Evolutionary conservation across 78 protist species (phyloP), one percentile per base, ranked within the genome.

Genomic region (Anaeramoeba ignava): DNA sequence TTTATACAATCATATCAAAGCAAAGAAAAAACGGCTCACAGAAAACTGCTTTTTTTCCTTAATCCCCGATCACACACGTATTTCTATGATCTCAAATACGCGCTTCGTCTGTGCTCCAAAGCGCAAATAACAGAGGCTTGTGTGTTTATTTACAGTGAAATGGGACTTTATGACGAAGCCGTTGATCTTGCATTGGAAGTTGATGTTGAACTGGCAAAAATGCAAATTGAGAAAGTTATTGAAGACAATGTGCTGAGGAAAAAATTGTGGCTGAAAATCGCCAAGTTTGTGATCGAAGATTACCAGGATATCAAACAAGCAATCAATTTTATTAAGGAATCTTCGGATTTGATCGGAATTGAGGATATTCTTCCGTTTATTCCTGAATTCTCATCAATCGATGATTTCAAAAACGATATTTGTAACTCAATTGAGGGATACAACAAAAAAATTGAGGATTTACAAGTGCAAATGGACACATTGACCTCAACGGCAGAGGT

Each of bases 351-450:
- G 37, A 42, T 95, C n/a, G 91, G 86, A 78, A 87, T 95, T 40
- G 98, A 95, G 85, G 98, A 95, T 81, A 89, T 95, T 36, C 86
- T 95, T 40, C 98, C 97, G 33, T 92, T 93, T 93, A 94, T 95
- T 81, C 94, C 96, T 23, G 96, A 95, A 40, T 94, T 94, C 82
- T 85, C 88, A 0, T 84, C 78, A 23, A 94, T 95, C 79, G 94
- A 95, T 33, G 91, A 94, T 80, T 93, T 95, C 82, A 93, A 88
- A 89, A 89, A 92, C 54, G 92, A 94, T 42, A 95, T 96, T 80
- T 91, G 94, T 40, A 40, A 39, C 33, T 83, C 93, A 40, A 87
- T 96, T 0, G 92, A 91, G 31, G 90, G 84, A 36, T 95, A 96
- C 90, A 93, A 91, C 85, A 12, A 41, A 23, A 82, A 93, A 31